Percentiles rank a stretch among this genome's conserved stretches.
Evolutionary conservation across 1,139 yeast species (phyloP).

Genomic region (Nakaseomyces glabratus): DNA sequence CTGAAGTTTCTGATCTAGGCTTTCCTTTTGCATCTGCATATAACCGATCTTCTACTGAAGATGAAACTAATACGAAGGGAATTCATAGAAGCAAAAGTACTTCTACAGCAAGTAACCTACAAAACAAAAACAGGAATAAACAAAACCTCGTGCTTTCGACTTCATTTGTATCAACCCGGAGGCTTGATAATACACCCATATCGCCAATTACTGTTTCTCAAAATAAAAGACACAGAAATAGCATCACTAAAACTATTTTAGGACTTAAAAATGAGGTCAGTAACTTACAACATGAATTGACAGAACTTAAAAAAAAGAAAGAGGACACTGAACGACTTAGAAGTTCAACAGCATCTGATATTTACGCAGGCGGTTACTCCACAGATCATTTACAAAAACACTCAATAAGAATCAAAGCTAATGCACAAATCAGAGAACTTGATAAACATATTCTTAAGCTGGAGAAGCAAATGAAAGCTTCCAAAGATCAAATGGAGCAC

Average conservation of each 20-base stretch:
- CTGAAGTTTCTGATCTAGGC: constrained; percentile 4
- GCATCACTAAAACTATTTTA: constrained; percentile 18
- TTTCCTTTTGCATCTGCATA: constrained; percentile 6
- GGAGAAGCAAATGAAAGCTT: constrained; percentile 21
- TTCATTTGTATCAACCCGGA: constrained; percentile 28
- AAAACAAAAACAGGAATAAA: constrained; percentile 16
- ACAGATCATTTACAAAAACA: constrained; percentile 31
- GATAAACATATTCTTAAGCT: constrained; percentile 24
- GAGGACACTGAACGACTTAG: constrained; percentile 23
- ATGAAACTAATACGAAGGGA: not conserved
- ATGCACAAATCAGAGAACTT: constrained; percentile 28
- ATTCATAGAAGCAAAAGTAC: constrained; percentile 8
- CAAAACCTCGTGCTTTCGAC: constrained; percentile 29
- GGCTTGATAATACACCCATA: constrained; percentile 18
- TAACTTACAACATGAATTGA: constrained; percentile 21
- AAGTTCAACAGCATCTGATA: constrained; percentile 25
- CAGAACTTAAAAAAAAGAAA: constrained; percentile 19
- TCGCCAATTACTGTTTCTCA: constrained; percentile 27
- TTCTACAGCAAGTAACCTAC: constrained; percentile 6
- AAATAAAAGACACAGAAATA: constrained; percentile 20
- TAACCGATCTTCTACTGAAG: not conserved
- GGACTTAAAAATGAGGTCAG: constrained; percentile 19
- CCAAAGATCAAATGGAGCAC: constrained; percentile 17
- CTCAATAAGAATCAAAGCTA: constrained; percentile 28
- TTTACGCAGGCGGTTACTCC: constrained; percentile 29